Percentiles rank a stretch among this genome's conserved stretches.
Evolutionary conservation across 371 early-diverging fungal species (phyloP).

Genomic region (Parasitella parasitica): DNA sequence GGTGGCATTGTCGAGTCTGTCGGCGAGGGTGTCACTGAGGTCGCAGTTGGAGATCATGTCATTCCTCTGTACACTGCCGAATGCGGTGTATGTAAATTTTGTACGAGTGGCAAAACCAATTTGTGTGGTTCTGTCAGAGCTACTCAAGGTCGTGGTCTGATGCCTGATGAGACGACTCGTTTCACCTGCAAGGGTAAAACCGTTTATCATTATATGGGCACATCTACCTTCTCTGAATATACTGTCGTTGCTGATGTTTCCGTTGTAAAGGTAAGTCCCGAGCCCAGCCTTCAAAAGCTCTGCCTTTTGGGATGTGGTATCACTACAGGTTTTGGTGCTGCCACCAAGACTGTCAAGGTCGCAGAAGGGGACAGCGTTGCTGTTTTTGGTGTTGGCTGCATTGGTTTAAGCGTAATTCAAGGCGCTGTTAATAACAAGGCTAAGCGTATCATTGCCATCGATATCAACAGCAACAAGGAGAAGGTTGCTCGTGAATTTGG

Average conservation of each 20-base stretch:
- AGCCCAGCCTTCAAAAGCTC: conserved; percentile 80
- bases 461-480: conserved; percentile 85
- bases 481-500: conserved; percentile 80
- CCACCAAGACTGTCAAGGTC: conserved; percentile 89
- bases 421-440: conserved; percentile 80
- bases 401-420: conserved; percentile 90
- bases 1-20: conserved; percentile 95
- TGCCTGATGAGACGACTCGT: conserved; percentile 94
- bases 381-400: conserved; percentile 95
- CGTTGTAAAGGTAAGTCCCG: conserved; percentile 81
- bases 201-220: conserved; percentile 96
- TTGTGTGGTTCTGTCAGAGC: conserved; percentile 88
- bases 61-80: conserved; percentile 94
- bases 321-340: conserved; percentile 96
- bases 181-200: conserved; percentile 89
- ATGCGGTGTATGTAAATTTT: conserved; percentile 94
- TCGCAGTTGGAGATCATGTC: conserved; percentile 91
- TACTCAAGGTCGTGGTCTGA: conserved; percentile 93
- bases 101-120: conserved; percentile 94
- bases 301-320: conserved; percentile 95
- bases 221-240: conserved; percentile 95
- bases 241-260: conserved; percentile 92
- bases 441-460: conserved; percentile 86
- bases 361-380: conserved; percentile 76
- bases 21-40: conserved; percentile 93